Percentiles rank a stretch among this genome's conserved stretches.
Conservation (phyloP, 169 alveolate species). For the Miamiensis avidus region DNA sequence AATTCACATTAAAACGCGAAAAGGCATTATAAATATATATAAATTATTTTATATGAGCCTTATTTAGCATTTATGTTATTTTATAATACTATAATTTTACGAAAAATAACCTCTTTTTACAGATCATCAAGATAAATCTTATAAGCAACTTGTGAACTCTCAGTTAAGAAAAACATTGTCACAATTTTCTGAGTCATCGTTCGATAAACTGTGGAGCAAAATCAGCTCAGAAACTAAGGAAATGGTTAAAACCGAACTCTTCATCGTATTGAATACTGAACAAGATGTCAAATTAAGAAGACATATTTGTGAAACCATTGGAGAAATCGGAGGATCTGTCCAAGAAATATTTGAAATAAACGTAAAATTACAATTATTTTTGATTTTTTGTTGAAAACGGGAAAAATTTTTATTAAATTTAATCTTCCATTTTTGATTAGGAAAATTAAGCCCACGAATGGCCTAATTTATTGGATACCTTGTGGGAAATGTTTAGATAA, state of each 20-base stretch:
- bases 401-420: neutral
- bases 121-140: too few species aligned
- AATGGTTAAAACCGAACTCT: neutral
- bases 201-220: neutral
- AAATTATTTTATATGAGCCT: too few species aligned
- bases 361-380: neutral
- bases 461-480: neutral
- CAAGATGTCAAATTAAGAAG: neutral
- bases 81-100: too few species aligned
- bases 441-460: neutral
- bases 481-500: neutral
- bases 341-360: neutral
- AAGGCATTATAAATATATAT: too few species aligned
- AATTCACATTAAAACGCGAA: too few species aligned
- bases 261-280: neutral
- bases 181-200: neutral
- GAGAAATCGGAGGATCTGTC: constrained; percentile 12
- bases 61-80: too few species aligned
- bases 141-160: neutral
- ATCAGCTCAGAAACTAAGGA: neutral
- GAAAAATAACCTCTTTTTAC: too few species aligned
- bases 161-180: neutral
- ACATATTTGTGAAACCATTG: constrained; percentile 9
- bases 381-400: constrained; percentile 1
- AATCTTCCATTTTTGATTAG: neutral